Base-by-base conservation (phyloP, 192 early-diverging fungal species). In the Podila verticillata region DNA sequence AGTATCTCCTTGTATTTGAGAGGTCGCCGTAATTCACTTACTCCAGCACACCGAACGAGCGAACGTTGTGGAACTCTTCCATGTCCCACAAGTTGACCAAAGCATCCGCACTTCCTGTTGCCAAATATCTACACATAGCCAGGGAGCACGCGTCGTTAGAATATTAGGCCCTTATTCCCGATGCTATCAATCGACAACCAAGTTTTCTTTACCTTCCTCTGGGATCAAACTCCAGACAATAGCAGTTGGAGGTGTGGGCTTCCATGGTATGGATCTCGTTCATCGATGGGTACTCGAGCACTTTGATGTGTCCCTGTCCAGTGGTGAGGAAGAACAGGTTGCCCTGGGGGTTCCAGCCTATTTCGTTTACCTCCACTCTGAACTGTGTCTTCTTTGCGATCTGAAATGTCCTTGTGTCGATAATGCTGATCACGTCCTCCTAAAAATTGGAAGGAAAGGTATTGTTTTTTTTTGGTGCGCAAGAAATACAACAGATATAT, bases 191-290 rank as follows among this genome's bases (percentile, higher is more conserved):
- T 17, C 39, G 1, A n/a, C n/a, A n/a, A 4, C 17, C 15, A 7
- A 9, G 13, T 24, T 44, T 9, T 24, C 36, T 57, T 9, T 79
- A 87, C 66, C 88, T 86, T 68, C 91, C 89, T 28, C 84, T 83
- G 22, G 93, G 93, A 87, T 96, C 95, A 73, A 92, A 89, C 54
- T 94, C 92, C 0, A 96, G 66, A 72, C 93, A 94, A 66, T 92
- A 93, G 49, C 92, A 92, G 56, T 91, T 93, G n/a, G 92, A 90
- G 0, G 93, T 95, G 64, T 96, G 95, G 5, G 89, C 95, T 34
- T 84, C 71, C 19, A 96, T 56, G 17, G 72, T 82, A 51, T 89
- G 78, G 3, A 91, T 29, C 15, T 75, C 85, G 15, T 85, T 83
- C 62, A 95, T 84, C 0, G 86, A 85, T 6, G 91, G 92, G 66